Conservation (phyloP, 495 filamentous ascomycete genomes). For the Podospora tetraspora region DNA sequence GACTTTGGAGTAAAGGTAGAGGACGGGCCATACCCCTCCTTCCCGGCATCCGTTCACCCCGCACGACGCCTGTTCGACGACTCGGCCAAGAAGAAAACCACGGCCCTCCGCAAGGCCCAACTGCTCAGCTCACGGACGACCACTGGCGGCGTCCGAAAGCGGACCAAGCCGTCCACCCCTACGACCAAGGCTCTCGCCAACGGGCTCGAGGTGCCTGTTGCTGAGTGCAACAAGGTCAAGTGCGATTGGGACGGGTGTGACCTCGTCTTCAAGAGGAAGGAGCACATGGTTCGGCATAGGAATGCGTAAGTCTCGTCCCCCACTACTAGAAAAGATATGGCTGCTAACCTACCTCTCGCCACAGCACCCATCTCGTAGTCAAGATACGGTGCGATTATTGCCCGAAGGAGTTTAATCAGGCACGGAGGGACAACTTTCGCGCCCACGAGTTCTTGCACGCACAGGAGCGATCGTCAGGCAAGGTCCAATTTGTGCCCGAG, state of each 20-base stretch:
- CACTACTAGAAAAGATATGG: neutral
- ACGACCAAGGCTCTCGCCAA: neutral
- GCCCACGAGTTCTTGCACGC: slow-evolving; percentile 40
- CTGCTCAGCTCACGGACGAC: neutral
- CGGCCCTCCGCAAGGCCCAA: slow-evolving; percentile 32
- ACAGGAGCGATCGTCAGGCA: slow-evolving; percentile 19
- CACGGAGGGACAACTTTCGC: slow-evolving; percentile 31
- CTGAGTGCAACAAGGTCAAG: neutral
- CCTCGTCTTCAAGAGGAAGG: slow-evolving; percentile 53
- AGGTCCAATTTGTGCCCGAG: slow-evolving; percentile 26
- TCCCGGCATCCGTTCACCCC: neutral
- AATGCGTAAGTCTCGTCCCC: slow-evolving; percentile 43
- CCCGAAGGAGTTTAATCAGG: slow-evolving; percentile 15
- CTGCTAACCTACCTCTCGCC: neutral
- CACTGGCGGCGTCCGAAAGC: slow-evolving; percentile 4
- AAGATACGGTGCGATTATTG: slow-evolving; percentile 12
- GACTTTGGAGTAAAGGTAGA: slow-evolving; percentile 13
- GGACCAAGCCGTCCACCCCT: neutral
- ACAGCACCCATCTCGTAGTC: neutral
- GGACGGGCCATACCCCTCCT: neutral
- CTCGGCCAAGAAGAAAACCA: slow-evolving; percentile 30
- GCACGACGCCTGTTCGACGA: slow-evolving; percentile 23
- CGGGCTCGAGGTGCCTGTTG: neutral
- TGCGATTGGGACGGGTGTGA: slow-evolving; percentile 32
- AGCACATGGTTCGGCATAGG: slow-evolving; percentile 58